Conservation (phyloP, 176 grass and related monocot species). For the Olyra latifolia region DNA sequence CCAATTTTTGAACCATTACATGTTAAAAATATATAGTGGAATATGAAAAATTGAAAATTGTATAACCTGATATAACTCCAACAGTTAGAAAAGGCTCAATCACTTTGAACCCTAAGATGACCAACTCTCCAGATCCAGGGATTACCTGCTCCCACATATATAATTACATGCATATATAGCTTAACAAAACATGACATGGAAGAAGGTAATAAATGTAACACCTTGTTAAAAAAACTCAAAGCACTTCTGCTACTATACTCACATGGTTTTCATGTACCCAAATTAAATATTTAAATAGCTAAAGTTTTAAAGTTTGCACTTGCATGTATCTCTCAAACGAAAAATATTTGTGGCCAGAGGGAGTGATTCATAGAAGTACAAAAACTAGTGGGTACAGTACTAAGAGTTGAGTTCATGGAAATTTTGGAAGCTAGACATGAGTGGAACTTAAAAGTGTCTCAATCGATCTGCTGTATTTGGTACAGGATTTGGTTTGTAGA, state of each 20-base stretch:
- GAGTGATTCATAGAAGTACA: neutral
- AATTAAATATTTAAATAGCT: too few species aligned
- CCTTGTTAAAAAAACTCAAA: too few species aligned
- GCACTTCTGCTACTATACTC: too few species aligned
- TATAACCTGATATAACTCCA: slow-evolving; percentile 38
- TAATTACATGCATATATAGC: neutral
- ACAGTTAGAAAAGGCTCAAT: slow-evolving; percentile 19
- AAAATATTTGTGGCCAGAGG: too few species aligned
- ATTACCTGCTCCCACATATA: slow-evolving; percentile 4
- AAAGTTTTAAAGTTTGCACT: too few species aligned
- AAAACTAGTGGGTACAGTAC: neutral
- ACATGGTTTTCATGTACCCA: too few species aligned
- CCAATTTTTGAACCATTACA: neutral
- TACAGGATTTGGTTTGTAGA: too few species aligned
- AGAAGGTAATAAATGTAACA: neutral
- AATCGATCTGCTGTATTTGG: too few species aligned
- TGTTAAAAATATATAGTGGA: neutral
- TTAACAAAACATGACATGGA: neutral
- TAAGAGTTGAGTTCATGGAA: neutral
- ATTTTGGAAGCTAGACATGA: neutral
- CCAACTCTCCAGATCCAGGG: slow-evolving; percentile 33
- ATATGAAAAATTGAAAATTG: neutral
- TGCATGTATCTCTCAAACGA: too few species aligned
- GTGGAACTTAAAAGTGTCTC: neutral
- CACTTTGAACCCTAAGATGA: slow-evolving; percentile 8